Conservation (phyloP, 257 asterid genomes). For the Linderniella brevidens region DNA sequence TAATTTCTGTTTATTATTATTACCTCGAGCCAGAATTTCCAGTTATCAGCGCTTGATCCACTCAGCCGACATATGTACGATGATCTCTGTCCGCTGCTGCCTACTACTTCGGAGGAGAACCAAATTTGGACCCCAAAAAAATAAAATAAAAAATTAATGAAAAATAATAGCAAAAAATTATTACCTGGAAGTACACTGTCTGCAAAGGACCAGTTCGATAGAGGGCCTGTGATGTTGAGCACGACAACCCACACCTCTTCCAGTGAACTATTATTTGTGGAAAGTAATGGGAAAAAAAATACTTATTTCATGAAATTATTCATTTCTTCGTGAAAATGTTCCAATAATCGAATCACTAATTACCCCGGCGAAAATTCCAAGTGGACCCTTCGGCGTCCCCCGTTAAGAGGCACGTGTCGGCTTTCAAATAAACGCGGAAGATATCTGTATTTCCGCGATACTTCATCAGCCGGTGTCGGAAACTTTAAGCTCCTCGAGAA, state of each 20-base stretch:
- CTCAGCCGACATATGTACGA: slow-evolving; percentile 71
- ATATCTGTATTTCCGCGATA: slow-evolving; percentile 25
- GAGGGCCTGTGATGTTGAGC: slow-evolving; percentile 82
- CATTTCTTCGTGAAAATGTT: background rate
- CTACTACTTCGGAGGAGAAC: slow-evolving; percentile 35
- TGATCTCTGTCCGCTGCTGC: slow-evolving; percentile 52
- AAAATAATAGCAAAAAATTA: slow-evolving; percentile 7
- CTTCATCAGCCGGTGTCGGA: slow-evolving; percentile 33
- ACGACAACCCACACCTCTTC: slow-evolving; percentile 93
- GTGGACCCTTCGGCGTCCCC: slow-evolving; percentile 54
- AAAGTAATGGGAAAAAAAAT: slow-evolving; percentile 2
- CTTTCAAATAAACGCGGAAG: slow-evolving; percentile 39
- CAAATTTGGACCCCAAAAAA: background rate
- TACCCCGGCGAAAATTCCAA: slow-evolving; percentile 79
- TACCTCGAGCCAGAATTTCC: slow-evolving; percentile 99
- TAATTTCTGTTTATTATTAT: too few relatives aligned
- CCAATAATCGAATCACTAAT: background rate
- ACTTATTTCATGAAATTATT: background rate
- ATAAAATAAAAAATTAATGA: slow-evolving; percentile 2
- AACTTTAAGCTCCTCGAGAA: slow-evolving; percentile 73
- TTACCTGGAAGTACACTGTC: slow-evolving; percentile 62
- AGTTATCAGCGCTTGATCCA: slow-evolving; percentile 59
- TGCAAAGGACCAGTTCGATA: slow-evolving; percentile 91
- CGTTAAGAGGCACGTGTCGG: slow-evolving; percentile 19
- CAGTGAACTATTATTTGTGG: slow-evolving; percentile 32